Conservation (phyloP, 164 flowering plant species). For the Annona squamosa region DNA sequence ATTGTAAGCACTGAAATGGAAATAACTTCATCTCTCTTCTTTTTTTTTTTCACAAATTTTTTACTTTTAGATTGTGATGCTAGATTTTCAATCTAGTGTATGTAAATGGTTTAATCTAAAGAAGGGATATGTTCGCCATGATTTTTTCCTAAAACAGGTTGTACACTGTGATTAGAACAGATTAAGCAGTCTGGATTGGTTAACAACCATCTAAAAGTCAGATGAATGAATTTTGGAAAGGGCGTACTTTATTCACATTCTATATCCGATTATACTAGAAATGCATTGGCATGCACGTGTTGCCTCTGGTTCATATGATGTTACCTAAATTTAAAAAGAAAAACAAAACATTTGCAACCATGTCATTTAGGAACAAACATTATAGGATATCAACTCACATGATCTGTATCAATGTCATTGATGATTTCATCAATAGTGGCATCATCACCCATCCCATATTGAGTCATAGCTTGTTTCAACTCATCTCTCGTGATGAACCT, state of each 20-base stretch:
- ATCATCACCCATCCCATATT: conserved; percentile 83
- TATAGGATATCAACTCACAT: conserved; percentile 27
- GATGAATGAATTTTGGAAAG: neutral
- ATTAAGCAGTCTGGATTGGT: no score
- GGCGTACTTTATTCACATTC: neutral
- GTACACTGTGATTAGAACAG: no score
- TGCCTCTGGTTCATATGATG: neutral
- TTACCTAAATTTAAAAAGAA: neutral
- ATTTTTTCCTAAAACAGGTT: no score
- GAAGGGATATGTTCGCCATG: no score
- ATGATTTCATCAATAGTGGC: conserved; percentile 73
- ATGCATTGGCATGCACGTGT: neutral
- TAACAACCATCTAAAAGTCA: neutral
- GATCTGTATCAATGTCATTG: conserved; percentile 71
- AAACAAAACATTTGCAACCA: no score
- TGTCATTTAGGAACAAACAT: no score
- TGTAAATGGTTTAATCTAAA: no score
- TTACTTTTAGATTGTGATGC: no score
- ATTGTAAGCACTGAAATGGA: no score
- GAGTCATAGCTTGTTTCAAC: conserved; percentile 63
- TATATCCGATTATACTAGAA: neutral
- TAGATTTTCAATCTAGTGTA: no score
- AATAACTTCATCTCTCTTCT: no score
- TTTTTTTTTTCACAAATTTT: no score
- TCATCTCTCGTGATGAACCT: conserved; percentile 92